Conservation (phyloP, 2,329 filamentous ascomycete genomes). For the Cladosporium sp. region DNA sequence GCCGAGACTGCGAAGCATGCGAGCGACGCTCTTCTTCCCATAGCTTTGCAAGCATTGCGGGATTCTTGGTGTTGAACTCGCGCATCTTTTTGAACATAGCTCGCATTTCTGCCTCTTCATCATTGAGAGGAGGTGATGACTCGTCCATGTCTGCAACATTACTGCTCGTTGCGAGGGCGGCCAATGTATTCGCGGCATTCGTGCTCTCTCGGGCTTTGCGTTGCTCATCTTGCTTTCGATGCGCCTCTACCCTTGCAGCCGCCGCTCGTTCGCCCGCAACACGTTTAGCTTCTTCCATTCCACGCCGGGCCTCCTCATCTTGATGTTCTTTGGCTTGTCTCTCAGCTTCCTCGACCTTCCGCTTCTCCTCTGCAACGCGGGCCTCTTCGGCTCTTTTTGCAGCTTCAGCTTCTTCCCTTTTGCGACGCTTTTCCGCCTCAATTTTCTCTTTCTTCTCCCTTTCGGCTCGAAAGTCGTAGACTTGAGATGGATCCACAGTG, state of each 20-base stretch:
- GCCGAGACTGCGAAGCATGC: constrained; percentile 23
- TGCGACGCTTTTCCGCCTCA: constrained; percentile 28
- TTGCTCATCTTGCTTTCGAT: constrained; percentile 21
- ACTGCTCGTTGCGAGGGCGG: constrained; percentile 20
- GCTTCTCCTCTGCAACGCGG: constrained; percentile 27
- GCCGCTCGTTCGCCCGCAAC: constrained; percentile 22
- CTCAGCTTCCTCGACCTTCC: constrained; percentile 25
- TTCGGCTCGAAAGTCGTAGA: constrained; percentile 51
- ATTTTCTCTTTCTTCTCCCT: constrained; percentile 38
- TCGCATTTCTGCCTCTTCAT: constrained; percentile 49
- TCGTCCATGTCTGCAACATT: neutral
- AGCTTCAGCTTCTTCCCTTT: constrained; percentile 28
- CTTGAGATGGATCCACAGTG: constrained; percentile 50
- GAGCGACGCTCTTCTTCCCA: constrained; percentile 51
- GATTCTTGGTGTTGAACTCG: constrained; percentile 52
- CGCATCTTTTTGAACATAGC: constrained; percentile 55
- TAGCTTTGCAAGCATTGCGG: constrained; percentile 48
- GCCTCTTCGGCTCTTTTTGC: constrained; percentile 31
- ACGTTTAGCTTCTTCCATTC: constrained; percentile 15
- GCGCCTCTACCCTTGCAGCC: constrained; percentile 16
- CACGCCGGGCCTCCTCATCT: constrained; percentile 17
- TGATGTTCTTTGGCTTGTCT: constrained; percentile 24
- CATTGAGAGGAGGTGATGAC: constrained; percentile 23
- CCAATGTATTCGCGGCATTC: constrained; percentile 25
- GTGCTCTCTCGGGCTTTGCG: constrained; percentile 26